Evolutionary conservation across 331 rosid genomes (phyloP), one percentile per base, ranked within the genome.

Genomic region (Acacia concinna): DNA sequence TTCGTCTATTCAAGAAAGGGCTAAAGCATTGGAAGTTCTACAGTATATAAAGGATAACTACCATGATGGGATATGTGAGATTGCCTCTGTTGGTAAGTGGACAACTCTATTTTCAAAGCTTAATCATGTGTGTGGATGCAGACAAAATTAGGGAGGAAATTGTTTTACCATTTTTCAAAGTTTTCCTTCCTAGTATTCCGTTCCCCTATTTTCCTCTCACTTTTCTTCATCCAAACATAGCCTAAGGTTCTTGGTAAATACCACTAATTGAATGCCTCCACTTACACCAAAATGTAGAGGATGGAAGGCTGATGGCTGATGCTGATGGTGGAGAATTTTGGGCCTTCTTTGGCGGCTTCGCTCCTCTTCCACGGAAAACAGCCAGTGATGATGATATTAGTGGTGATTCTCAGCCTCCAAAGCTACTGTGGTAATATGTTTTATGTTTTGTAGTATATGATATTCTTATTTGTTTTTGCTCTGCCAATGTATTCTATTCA

Each of bases 231-330:
- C 41, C 41, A 38, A 38, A 38, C 41, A 38, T 38, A 38, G 41
- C 41, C 9, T 3, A 12, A 71, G 56, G 46, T 73, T 81, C 68
- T 87, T 54, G 38, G 27, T 35, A 41, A 31, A 28, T 46, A 34
- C 49, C 59, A 11, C 40, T 69, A 52, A 21, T 70, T 86, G 79
- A 84, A 81, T 80, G 37, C 54, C 9, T 70, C 38, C 52, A 31
- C 68, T 25, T 88, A 23, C 54, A 46, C 69, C 43, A 65, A 49
- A 65, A 27, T 86, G 79, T 75, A 92, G 97, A 92, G 92, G 97
- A 92, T 82, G 97, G 97, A 70, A 92, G 81, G 85, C 81, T 92
- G 87, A 92, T 92, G 97, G 95, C 97, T 51, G 97, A 92, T 89
- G 78, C 93, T 73, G 97, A 92, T 67, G 84, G 89, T 68, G 97